These are phyloP conservation scores for Parietaria judaica DNA, from an alignment of 306 rosid species.

Conservation along the genomic window DNA sequence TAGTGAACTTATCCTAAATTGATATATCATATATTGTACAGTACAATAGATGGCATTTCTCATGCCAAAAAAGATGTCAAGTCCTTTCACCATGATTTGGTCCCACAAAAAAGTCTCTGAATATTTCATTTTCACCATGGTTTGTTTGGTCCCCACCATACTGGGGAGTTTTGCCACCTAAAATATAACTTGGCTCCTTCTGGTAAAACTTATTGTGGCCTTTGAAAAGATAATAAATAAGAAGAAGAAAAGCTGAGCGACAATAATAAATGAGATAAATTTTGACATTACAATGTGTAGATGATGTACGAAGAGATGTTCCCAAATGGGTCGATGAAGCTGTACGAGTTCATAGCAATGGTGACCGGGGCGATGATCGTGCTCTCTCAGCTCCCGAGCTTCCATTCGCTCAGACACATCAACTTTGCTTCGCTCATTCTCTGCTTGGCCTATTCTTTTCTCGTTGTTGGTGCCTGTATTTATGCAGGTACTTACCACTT, in stretches of 20 bases:
- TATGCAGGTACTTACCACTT: constrained; percentile 43
- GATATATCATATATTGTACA: too few species aligned
- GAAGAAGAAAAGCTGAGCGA: too few species aligned
- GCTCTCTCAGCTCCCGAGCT: constrained; percentile 79
- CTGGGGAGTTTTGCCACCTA: too few species aligned
- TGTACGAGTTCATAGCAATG: constrained; percentile 90
- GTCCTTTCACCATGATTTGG: not conserved
- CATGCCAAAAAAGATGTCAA: not conserved
- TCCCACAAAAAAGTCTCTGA: not conserved
- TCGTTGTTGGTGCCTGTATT: constrained; percentile 66
- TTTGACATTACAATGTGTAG: constrained; percentile 22
- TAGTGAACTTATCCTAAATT: too few species aligned
- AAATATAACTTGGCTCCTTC: too few species aligned
- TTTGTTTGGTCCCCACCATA: too few species aligned
- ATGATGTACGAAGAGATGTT: constrained; percentile 58
- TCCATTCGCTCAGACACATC: constrained; percentile 82
- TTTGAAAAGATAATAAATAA: too few species aligned
- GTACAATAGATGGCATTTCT: not conserved
- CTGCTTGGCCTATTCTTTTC: constrained; percentile 63
- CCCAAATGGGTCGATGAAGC: constrained; percentile 64
- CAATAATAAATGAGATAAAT: too few species aligned
- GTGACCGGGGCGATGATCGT: constrained; percentile 71
- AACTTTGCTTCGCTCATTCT: constrained; percentile 68
- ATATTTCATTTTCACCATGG: too few species aligned
- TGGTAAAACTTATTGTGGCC: too few species aligned